Conservation (phyloP, 2,329 filamentous ascomycete genomes). For the Trichoderma koningii region DNA sequence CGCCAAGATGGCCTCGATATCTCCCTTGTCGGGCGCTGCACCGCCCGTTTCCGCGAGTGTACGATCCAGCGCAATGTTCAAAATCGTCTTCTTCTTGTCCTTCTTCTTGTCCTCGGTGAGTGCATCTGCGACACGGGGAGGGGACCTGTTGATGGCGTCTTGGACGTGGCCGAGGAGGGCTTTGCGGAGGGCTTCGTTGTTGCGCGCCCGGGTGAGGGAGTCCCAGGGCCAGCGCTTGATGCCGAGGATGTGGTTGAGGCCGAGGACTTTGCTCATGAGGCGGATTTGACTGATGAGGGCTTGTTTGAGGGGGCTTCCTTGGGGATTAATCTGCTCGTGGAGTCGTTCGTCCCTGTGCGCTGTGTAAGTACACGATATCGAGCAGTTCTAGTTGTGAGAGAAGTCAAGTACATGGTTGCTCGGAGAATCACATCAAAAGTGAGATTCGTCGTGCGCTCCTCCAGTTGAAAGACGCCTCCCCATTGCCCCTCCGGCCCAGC, state of each 20-base stretch:
- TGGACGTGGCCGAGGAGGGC: background rate
- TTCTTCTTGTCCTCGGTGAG: background rate
- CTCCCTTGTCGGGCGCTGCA: background rate
- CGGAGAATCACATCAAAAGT: slow-evolving; percentile 12
- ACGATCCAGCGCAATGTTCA: background rate
- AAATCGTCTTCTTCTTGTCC: background rate
- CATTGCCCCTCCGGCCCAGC: background rate
- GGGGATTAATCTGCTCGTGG: background rate
- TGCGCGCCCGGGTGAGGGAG: background rate
- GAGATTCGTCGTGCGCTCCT: background rate
- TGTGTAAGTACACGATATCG: background rate
- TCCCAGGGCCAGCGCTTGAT: slow-evolving; percentile 4
- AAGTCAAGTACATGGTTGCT: background rate
- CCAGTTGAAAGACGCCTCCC: background rate
- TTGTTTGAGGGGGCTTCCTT: background rate
- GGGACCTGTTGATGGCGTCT: background rate
- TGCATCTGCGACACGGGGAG: background rate
- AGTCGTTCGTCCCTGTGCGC: background rate
- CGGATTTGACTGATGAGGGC: background rate
- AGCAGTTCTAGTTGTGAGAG: background rate
- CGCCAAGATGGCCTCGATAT: background rate
- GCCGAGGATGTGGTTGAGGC: slow-evolving; percentile 2
- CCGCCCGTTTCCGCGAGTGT: background rate
- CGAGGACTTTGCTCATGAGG: slow-evolving; percentile 11
- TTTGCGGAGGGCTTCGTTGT: background rate